phyloP scores from a whole-genome alignment of 441 rosid species.

The Biscutella laevigata region DNA sequence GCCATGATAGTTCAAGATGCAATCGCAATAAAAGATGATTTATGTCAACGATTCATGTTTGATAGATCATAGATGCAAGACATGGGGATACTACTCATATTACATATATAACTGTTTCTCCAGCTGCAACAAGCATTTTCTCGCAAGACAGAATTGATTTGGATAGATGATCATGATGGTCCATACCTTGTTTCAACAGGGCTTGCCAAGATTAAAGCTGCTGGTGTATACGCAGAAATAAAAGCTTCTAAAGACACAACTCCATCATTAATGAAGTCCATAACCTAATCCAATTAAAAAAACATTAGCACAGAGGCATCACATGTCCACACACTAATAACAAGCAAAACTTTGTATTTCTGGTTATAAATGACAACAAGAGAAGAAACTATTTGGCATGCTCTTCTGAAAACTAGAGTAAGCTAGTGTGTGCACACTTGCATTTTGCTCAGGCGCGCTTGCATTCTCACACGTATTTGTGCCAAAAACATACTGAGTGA shows the following conservation, averaged over 20 bases:
- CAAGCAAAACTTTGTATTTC: not conserved
- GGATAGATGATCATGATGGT: not conserved
- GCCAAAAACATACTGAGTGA: not conserved
- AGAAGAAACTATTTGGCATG: not conserved
- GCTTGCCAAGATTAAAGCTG: conserved; percentile 59
- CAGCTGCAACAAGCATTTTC: not conserved
- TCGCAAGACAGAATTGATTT: conserved; percentile 5
- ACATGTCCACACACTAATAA: not conserved
- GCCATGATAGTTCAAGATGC: no score
- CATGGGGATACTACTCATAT: not conserved
- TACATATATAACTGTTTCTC: not conserved
- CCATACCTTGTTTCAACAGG: conserved; percentile 72
- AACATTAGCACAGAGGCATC: not conserved
- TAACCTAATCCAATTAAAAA: conserved; percentile 43
- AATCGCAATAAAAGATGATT: not conserved
- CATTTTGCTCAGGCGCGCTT: not conserved
- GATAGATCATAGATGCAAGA: conserved; percentile 1
- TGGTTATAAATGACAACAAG: not conserved
- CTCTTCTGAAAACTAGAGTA: not conserved
- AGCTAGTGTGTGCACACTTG: not conserved
- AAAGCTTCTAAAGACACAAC: conserved; percentile 83
- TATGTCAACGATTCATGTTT: not conserved
- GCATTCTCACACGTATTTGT: not conserved
- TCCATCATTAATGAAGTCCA: conserved; percentile 97
- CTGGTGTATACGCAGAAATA: conserved; percentile 55